phyloP scores from a whole-genome alignment of 2,329 filamentous ascomycete species.

The Fusarium dlaminii region DNA sequence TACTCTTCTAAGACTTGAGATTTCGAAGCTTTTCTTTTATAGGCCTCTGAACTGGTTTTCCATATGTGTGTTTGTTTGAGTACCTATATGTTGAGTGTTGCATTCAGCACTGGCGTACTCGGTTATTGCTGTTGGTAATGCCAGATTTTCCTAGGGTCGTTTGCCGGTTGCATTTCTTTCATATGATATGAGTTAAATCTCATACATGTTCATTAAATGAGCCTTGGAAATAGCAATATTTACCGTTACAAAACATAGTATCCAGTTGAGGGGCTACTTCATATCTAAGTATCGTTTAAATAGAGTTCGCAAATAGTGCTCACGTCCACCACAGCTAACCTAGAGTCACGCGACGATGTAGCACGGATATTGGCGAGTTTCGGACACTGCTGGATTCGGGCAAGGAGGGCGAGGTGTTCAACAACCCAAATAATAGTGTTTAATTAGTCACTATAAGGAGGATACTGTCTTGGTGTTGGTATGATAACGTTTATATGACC shows the following conservation, averaged over 20 bases:
- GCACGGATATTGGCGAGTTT: neutral
- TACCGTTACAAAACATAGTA: neutral
- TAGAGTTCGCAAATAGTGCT: neutral
- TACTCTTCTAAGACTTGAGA: neutral
- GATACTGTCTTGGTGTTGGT: neutral
- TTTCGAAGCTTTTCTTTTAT: neutral
- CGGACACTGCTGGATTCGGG: neutral
- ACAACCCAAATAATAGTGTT: neutral
- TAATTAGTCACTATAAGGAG: neutral
- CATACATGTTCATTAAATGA: neutral
- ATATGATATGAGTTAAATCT: neutral
- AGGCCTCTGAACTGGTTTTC: neutral
- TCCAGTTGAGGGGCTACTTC: too few species aligned
- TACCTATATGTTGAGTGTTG: neutral
- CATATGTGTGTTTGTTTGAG: neutral
- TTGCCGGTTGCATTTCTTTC: neutral
- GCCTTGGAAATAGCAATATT: neutral
- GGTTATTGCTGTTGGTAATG: neutral
- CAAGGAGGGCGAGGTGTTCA: neutral
- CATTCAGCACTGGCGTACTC: neutral
- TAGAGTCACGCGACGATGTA: neutral
- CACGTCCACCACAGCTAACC: neutral
- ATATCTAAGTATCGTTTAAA: neutral
- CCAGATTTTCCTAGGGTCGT: neutral
- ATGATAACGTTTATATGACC: neutral